Evolutionary conservation across 495 filamentous ascomycete genomes (phyloP).

Genomic region (Penicillium bialowiezense): DNA sequence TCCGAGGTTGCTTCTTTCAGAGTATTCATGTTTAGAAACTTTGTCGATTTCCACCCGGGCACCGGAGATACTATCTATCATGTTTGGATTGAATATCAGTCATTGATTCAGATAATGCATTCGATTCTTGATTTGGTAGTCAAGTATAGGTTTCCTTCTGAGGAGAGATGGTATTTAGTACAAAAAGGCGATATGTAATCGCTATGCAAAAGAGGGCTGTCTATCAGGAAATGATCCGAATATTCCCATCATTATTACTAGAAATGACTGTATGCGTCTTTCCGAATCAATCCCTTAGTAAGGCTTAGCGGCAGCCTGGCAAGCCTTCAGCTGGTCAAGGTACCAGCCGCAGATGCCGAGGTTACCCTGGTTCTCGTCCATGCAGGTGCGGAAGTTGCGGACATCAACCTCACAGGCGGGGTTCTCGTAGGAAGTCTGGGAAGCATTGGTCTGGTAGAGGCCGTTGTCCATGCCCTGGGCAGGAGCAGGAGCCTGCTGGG

Average conservation of each 20-base stretch:
- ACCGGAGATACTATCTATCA: too few species aligned
- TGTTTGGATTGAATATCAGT: too few species aligned
- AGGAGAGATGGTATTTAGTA: conserved; percentile 32
- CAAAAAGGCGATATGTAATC: conserved; percentile 22
- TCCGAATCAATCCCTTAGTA: conserved; percentile 55
- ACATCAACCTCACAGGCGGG: conserved; percentile 74
- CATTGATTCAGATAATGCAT: conserved; percentile 1
- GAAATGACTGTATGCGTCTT: conserved; percentile 7
- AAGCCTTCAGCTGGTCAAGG: conserved; percentile 95
- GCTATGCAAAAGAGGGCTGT: conserved; percentile 16
- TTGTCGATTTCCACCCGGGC: too few species aligned
- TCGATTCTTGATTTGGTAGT: conserved; percentile 5
- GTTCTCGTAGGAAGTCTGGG: conserved; percentile 40
- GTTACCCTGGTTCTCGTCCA: conserved; percentile 90
- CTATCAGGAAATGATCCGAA: not conserved
- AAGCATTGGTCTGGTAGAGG: conserved; percentile 55
- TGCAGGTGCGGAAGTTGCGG: conserved; percentile 84
- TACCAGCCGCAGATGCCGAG: conserved; percentile 98
- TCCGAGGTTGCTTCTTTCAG: too few species aligned
- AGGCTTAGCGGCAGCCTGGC: conserved; percentile 82
- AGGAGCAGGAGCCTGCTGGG: conserved; percentile 42
- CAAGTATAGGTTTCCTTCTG: conserved; percentile 13
- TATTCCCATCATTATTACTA: conserved; percentile 8
- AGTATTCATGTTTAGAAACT: too few species aligned
- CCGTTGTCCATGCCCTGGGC: conserved; percentile 46